Percentiles rank a stretch among this genome's conserved stretches.
Evolutionary conservation across 2,329 filamentous ascomycete genomes (phyloP).

Genomic region (Phoma herbarum): DNA sequence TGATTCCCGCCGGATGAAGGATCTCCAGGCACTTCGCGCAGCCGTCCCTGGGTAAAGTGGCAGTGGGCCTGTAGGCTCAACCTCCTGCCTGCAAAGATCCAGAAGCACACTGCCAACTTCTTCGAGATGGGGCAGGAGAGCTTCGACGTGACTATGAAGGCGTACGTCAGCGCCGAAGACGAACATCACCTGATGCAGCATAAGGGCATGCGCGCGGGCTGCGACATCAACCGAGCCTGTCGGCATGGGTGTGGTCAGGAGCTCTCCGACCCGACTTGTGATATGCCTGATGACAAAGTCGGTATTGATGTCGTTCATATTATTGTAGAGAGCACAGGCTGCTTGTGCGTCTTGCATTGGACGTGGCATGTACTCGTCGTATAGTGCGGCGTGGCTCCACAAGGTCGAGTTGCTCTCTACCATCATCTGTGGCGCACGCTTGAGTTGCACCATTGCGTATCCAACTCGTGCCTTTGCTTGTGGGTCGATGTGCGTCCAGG

Average conservation of each 20-base stretch:
- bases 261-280: slow-evolving; percentile 55
- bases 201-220: slow-evolving; percentile 40
- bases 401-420: slow-evolving; percentile 60
- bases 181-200: slow-evolving; percentile 44
- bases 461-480: slow-evolving; percentile 35
- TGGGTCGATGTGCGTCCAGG: slow-evolving; percentile 27
- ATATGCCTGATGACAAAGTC: slow-evolving; percentile 61
- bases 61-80: slow-evolving; percentile 33
- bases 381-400: slow-evolving; percentile 64
- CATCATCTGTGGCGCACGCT: slow-evolving; percentile 51
- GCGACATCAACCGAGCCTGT: slow-evolving; percentile 31
- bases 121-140: slow-evolving; percentile 30
- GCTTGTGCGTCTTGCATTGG: slow-evolving; percentile 64
- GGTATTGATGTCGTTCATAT: slow-evolving; percentile 60
- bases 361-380: slow-evolving; percentile 61
- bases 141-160: slow-evolving; percentile 30
- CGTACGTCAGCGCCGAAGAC: slow-evolving; percentile 41
- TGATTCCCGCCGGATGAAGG: slow-evolving; percentile 65
- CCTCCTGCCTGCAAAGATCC: slow-evolving; percentile 21
- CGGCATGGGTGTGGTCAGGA: slow-evolving; percentile 45
- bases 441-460: slow-evolving; percentile 41
- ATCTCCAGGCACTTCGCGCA: slow-evolving; percentile 57
- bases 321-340: slow-evolving; percentile 62
- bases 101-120: slow-evolving; percentile 19
- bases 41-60: slow-evolving; percentile 53